Base-by-base conservation (phyloP, 371 early-diverging fungal species). In the Chytridiales sp. region DNA sequence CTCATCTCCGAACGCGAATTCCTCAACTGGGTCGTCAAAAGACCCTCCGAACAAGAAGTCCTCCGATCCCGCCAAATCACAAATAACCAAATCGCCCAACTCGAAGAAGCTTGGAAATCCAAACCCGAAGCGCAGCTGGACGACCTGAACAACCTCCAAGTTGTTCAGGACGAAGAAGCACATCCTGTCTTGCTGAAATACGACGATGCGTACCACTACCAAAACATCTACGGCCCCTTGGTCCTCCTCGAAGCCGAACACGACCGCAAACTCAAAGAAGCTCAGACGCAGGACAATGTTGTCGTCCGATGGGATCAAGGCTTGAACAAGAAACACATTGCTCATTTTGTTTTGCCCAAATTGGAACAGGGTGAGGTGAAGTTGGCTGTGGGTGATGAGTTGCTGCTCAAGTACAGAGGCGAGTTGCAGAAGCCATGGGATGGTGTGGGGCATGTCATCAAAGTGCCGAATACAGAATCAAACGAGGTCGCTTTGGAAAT, bases 221-320 rank as follows among this genome's bases (percentile, higher is more conserved):
- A 93, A 67, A 93, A 90, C 65, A 92, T 94, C 29, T 91, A 96
- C 74, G 94, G 91, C 2, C 95, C 97, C 3, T 75, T 99, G 24
- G 94, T 99, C 29, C 90, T 92, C 62, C 82, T 95, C 84, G 99
- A 99, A 72, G 97, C 96, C 24, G 94, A 96, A 54, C 92, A 97
- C 67, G 98, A 98, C 68, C 85, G 90, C 55, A 87, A 91, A 59
- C 68, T 95, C 43, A 97, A 95, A 71, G 99, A 98, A 71, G 82
- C 94, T 4, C 97, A 98, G 79, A 93, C 94, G 2, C 94, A 98
- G 74, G 93, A 94, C 48, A 90, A 93, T 63, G 90, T 98, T 53
- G 85, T 87, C 22, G 93, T 99, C 17, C 88, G 95, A 22, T 97
- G 98, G 97, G 95, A 96, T 75, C 84, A 89, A n/a, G 94, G 96